phyloP scores from a whole-genome alignment of 1,284 basidiomycete genomes.

The Malassezia brasiliensis region DNA sequence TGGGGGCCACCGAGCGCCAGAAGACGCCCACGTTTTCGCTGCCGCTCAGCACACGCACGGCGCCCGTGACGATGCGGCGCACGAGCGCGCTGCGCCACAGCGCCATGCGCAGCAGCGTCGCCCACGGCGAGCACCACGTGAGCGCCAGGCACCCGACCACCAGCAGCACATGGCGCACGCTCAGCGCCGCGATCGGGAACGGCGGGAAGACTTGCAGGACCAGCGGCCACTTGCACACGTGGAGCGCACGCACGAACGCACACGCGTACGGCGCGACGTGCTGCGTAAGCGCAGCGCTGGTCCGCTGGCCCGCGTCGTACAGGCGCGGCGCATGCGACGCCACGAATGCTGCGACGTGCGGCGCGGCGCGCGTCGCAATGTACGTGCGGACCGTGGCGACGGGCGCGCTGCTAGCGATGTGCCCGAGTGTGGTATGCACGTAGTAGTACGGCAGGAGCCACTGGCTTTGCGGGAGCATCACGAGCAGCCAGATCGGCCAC shows the following conservation, averaged over 20 bases:
- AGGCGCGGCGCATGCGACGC: constrained; percentile 1
- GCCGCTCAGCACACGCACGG: constrained; percentile 26
- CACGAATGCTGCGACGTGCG: constrained; percentile 8
- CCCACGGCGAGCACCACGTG: constrained; percentile 47
- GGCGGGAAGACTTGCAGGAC: constrained; percentile 28
- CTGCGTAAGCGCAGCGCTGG: neutral
- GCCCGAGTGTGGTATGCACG: neutral
- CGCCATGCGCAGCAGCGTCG: constrained; percentile 34
- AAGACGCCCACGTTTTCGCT: constrained; percentile 16
- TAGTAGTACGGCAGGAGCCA: constrained; percentile 10
- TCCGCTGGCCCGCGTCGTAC: neutral
- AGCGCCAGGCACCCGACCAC: constrained; percentile 33
- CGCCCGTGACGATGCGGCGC: constrained; percentile 23
- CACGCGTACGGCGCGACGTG: neutral
- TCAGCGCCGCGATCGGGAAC: constrained; percentile 39
- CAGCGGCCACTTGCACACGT: neutral
- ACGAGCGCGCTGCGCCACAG: constrained; percentile 43
- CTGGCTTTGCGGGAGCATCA: constrained; percentile 29
- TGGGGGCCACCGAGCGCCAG: constrained; percentile 17
- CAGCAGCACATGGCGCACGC: constrained; percentile 35
- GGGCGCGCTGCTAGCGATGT: neutral
- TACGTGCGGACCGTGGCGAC: neutral
- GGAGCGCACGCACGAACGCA: neutral
- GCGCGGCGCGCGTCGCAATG: constrained; percentile 14
- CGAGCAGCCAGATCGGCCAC: constrained; percentile 41